phyloP scores from a whole-genome alignment of 306 rosid species.

The Quercus gilva region DNA sequence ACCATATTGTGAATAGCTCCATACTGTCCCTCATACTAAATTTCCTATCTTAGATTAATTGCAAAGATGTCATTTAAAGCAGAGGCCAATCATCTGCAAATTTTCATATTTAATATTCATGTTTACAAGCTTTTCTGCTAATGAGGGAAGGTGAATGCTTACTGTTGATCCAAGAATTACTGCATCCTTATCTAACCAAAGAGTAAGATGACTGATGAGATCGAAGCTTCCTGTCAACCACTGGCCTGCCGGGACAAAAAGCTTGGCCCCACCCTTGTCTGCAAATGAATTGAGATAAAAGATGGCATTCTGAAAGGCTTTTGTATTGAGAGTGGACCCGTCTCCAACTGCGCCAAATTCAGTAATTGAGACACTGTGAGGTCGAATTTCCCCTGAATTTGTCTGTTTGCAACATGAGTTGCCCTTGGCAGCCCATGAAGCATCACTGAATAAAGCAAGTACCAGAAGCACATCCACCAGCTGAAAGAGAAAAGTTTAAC shows the following conservation, averaged over 20 bases:
- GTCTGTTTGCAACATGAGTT: constrained; percentile 52
- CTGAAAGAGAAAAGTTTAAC: constrained; percentile 38
- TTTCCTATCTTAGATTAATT: background rate
- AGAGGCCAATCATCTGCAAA: background rate
- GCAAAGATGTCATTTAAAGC: constrained; percentile 6
- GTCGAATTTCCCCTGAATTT: constrained; percentile 46
- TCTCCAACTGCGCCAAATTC: constrained; percentile 88
- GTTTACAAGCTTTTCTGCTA: background rate
- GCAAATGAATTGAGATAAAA: constrained; percentile 74
- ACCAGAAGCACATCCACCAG: constrained; percentile 59
- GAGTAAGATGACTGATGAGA: constrained; percentile 83
- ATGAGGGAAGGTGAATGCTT: constrained; percentile 16
- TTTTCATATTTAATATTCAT: background rate
- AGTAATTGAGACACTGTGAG: constrained; percentile 76
- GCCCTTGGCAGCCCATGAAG: constrained; percentile 60
- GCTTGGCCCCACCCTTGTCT: constrained; percentile 84
- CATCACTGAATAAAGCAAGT: constrained; percentile 49
- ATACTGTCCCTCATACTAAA: constrained; percentile 2
- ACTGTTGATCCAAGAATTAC: constrained; percentile 78
- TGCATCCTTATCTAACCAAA: constrained; percentile 66
- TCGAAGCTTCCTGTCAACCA: constrained; percentile 89
- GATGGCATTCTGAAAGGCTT: constrained; percentile 81
- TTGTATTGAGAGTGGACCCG: constrained; percentile 76
- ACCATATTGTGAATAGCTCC: background rate
- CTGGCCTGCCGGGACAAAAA: constrained; percentile 73